These are phyloP conservation scores for Mycena sanguinolenta DNA, from an alignment of 768 basidiomycete genomes.

Conservation along the genomic window DNA sequence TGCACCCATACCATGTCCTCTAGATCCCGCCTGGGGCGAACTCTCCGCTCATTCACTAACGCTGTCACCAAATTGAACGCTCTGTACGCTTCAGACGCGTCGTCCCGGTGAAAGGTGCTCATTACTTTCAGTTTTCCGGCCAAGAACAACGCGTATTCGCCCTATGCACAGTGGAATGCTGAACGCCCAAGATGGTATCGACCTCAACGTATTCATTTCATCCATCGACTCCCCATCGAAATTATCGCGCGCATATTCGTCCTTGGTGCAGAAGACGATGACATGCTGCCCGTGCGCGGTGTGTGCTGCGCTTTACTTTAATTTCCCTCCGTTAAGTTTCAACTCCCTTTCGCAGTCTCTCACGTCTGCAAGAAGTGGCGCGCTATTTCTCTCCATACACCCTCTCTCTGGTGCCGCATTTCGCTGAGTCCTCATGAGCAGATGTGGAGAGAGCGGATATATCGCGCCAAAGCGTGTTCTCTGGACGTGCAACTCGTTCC, in stretches of 20 bases:
- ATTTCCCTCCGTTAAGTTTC: background rate
- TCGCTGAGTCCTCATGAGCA: conserved; percentile 59
- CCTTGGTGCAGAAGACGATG: conserved; percentile 68
- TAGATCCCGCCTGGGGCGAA: conserved; percentile 17
- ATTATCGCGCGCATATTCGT: conserved; percentile 75
- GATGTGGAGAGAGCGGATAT: conserved; percentile 76
- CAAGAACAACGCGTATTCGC: conserved; percentile 15
- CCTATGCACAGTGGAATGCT: conserved; percentile 4
- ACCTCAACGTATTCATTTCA: conserved; percentile 56
- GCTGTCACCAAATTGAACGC: conserved; percentile 22
- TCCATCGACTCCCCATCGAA: conserved; percentile 72
- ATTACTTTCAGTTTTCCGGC: conserved; percentile 24
- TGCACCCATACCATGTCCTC: conserved; percentile 24
- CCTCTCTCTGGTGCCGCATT: conserved; percentile 75
- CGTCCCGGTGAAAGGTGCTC: background rate
- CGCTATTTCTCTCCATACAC: conserved; percentile 69
- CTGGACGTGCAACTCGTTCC: conserved; percentile 70
- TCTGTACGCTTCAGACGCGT: conserved; percentile 24
- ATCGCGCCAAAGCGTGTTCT: conserved; percentile 70
- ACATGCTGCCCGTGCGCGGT: conserved; percentile 59
- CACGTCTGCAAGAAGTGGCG: conserved; percentile 81
- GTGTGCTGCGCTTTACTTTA: background rate
- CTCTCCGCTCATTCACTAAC: conserved; percentile 21
- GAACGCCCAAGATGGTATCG: conserved; percentile 34
- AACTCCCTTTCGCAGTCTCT: conserved; percentile 60